Conservation (phyloP, 148 eudicot species). For the Rhododendron mucronatum region DNA sequence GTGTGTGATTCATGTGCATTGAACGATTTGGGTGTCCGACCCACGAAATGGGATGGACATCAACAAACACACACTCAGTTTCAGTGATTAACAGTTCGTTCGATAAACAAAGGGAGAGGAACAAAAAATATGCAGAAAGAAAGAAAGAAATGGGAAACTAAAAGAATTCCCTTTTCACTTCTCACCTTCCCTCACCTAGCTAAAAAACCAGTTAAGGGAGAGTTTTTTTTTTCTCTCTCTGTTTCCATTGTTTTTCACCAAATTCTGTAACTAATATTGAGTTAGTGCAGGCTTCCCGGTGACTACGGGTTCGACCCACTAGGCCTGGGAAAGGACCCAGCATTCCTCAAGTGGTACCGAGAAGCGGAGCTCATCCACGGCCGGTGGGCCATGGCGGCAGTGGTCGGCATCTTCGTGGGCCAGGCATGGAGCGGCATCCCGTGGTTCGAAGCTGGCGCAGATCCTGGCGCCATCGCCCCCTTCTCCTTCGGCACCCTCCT, state of each 20-base stretch:
- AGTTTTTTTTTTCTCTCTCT: background rate
- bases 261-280: background rate
- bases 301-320: constrained; percentile 96
- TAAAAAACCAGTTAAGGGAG: background rate
- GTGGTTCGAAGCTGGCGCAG: constrained; percentile 97
- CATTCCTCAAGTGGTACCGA: constrained; percentile 94
- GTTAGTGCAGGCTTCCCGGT: constrained; percentile 69
- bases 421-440: constrained; percentile 95
- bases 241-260: background rate
- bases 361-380: constrained; percentile 99
- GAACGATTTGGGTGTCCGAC: background rate
- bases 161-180: background rate
- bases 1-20: background rate
- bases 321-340: constrained; percentile 97
- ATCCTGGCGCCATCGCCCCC: constrained; percentile 85
- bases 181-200: background rate
- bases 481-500: constrained; percentile 80
- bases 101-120: background rate
- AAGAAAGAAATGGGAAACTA: background rate
- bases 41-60: background rate
- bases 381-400: constrained; percentile 96
- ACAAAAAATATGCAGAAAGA: background rate
- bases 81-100: background rate
- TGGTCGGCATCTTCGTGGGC: constrained; percentile 88
- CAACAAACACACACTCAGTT: background rate